Evolutionary conservation across 2,329 filamentous ascomycete genomes (phyloP).

Genomic region (Reticulascus tulasneorum): DNA sequence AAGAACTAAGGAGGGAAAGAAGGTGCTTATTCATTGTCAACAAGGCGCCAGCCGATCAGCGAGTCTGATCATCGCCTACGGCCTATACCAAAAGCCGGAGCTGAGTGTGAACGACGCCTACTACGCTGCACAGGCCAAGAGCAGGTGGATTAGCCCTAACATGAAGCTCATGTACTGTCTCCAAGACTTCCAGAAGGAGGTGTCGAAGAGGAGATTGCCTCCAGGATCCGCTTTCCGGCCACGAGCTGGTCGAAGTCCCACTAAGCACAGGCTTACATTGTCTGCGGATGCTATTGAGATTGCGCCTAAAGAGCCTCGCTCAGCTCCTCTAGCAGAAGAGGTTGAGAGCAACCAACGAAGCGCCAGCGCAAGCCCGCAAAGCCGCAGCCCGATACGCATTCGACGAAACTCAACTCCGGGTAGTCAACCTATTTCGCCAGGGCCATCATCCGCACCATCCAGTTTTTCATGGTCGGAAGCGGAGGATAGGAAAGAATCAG

Average conservation of each 20-base stretch:
- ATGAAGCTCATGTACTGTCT: conserved; percentile 91
- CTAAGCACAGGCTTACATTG: conserved; percentile 56
- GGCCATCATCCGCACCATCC: conserved; percentile 64
- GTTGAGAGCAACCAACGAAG: conserved; percentile 39
- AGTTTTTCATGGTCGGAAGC: conserved; percentile 56
- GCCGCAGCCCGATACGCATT: conserved; percentile 40
- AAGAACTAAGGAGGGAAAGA: conserved; percentile 68
- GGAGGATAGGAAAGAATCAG: conserved; percentile 38
- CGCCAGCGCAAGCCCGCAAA: conserved; percentile 31
- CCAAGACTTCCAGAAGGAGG: conserved; percentile 71
- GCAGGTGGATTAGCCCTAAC: conserved; percentile 84
- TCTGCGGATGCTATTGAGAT: conserved; percentile 56
- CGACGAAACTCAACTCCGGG: conserved; percentile 52
- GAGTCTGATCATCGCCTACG: conserved; percentile 82
- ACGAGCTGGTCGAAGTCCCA: conserved; percentile 49
- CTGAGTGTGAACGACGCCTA: conserved; percentile 81
- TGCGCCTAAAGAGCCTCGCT: conserved; percentile 52
- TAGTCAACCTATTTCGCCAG: conserved; percentile 50
- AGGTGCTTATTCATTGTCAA: conserved; percentile 78
- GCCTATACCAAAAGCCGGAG: conserved; percentile 72
- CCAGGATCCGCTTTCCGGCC: conserved; percentile 44
- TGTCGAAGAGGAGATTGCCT: conserved; percentile 46
- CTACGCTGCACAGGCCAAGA: conserved; percentile 73
- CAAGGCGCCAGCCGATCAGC: conserved; percentile 83
- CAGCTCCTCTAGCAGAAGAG: conserved; percentile 52